These are phyloP conservation scores for Zasmidium cellare DNA, from an alignment of 2,329 filamentous ascomycete genomes.

Conservation along the genomic window DNA sequence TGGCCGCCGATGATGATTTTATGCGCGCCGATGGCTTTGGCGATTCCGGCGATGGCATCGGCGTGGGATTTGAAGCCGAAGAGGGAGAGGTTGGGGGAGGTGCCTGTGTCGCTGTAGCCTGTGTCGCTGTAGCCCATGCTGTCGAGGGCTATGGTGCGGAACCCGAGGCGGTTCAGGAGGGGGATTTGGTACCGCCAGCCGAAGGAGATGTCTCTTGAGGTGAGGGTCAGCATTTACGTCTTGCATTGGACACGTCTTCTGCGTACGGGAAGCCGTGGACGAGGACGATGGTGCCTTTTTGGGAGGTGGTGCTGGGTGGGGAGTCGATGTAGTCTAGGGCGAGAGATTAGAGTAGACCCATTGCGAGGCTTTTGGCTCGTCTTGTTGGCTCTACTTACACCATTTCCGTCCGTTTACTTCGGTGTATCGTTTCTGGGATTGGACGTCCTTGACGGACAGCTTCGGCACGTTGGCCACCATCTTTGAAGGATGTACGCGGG, in stretches of 20 bases:
- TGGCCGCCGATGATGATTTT: slow-evolving; percentile 82
- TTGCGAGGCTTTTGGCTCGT: background rate
- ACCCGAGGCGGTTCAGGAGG: slow-evolving; percentile 66
- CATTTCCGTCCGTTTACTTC: slow-evolving; percentile 70
- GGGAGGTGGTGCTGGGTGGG: slow-evolving; percentile 24
- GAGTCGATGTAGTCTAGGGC: slow-evolving; percentile 48
- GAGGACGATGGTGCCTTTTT: slow-evolving; percentile 56
- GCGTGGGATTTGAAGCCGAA: slow-evolving; percentile 74
- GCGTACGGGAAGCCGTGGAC: slow-evolving; percentile 83
- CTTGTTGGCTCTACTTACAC: slow-evolving; percentile 39
- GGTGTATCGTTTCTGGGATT: slow-evolving; percentile 42
- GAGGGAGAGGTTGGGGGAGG: slow-evolving; percentile 43
- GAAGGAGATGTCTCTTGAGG: slow-evolving; percentile 73
- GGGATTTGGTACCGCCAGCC: slow-evolving; percentile 93
- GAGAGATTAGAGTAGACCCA: background rate
- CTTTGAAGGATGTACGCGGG: background rate
- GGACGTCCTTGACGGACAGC: slow-evolving; percentile 2
- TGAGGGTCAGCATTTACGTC: no score
- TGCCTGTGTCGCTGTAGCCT: slow-evolving; percentile 73
- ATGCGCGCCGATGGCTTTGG: slow-evolving; percentile 55
- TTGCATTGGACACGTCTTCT: no score
- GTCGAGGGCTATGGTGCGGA: slow-evolving; percentile 81
- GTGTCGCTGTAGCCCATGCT: slow-evolving; percentile 85
- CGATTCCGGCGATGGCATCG: slow-evolving; percentile 73
- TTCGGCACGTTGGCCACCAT: background rate